Conservation (phyloP, 2,329 filamentous ascomycete genomes). For the Sclerotinia subarctica region DNA sequence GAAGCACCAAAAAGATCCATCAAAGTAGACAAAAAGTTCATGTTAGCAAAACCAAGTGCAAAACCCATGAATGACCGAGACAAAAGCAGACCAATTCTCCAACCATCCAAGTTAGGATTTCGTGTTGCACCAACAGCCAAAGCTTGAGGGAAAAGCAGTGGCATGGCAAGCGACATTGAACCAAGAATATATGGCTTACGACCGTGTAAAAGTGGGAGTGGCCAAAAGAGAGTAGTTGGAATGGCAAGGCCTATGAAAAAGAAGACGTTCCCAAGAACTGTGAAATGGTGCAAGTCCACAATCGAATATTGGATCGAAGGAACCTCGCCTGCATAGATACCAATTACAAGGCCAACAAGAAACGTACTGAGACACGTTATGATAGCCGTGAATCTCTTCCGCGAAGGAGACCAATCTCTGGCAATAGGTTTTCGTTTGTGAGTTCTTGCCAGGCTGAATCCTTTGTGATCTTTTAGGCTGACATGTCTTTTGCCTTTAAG, state of each 20-base stretch:
- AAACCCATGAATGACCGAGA: conserved; percentile 65
- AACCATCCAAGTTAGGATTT: conserved; percentile 54
- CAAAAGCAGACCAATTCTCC: conserved; percentile 59
- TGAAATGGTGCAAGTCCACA: conserved; percentile 63
- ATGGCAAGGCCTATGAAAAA: conserved; percentile 70
- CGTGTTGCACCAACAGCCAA: conserved; percentile 57
- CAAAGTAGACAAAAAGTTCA: conserved; percentile 70
- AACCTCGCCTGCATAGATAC: conserved; percentile 74
- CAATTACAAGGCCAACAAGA: conserved; percentile 66
- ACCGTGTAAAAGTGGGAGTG: conserved; percentile 70
- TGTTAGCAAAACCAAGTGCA: conserved; percentile 69
- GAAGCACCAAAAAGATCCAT: conserved; percentile 76
- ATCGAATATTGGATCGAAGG: conserved; percentile 78
- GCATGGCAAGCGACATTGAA: conserved; percentile 65
- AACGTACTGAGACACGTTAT: conserved; percentile 72
- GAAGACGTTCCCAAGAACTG: conserved; percentile 70
- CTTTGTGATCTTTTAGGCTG: conserved; percentile 48
- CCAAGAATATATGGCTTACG: conserved; percentile 73
- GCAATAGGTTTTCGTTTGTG: conserved; percentile 64
- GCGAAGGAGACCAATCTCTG: conserved; percentile 64
- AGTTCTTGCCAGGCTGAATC: conserved; percentile 52
- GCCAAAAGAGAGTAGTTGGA: conserved; percentile 69
- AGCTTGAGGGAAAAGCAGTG: conserved; percentile 73
- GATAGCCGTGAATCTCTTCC: conserved; percentile 66
- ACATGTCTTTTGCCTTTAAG: conserved; percentile 53